Conservation (phyloP, 2,329 filamentous ascomycete genomes). For the Lachnellula occidentalis region DNA sequence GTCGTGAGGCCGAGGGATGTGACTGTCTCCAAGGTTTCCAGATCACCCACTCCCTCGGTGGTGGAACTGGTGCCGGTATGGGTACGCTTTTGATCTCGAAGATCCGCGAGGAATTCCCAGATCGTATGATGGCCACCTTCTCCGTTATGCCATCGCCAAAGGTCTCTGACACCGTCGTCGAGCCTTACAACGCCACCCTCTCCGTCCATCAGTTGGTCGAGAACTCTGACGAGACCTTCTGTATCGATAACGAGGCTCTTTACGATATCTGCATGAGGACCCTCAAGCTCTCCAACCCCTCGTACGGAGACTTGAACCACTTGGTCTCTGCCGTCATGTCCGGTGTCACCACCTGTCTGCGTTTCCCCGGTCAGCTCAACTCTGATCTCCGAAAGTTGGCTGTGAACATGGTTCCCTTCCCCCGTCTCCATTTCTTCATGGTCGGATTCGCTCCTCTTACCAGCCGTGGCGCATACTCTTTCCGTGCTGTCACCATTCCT, state of each 20-base stretch:
- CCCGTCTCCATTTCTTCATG: conserved; percentile 99
- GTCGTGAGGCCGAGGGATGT: conserved; percentile 96
- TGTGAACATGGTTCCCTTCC: conserved; percentile 99
- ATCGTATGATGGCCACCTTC: conserved; percentile 99
- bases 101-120: conserved; percentile 99
- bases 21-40: conserved; percentile 99
- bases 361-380: conserved; percentile 99
- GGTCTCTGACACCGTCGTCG: conserved; percentile 98
- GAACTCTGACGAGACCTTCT: conserved; percentile 99
- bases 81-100: conserved; percentile 99
- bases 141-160: conserved; percentile 98
- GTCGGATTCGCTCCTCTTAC: conserved; percentile 98
- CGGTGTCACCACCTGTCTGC: conserved; percentile 94
- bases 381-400: conserved; percentile 99
- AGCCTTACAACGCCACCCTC: conserved; percentile 99
- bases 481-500: conserved; percentile 95
- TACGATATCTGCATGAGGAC: conserved; percentile 99
- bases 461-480: conserved; percentile 84
- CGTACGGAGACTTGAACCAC: conserved; percentile 99
- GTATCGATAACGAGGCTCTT: conserved; percentile 99
- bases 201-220: conserved; percentile 98
- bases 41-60: conserved; percentile 99
- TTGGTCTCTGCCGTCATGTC: conserved; percentile 99
- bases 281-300: conserved; percentile 96
- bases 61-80: conserved; percentile 99